Base-by-base conservation (phyloP, 192 early-diverging fungal genomes). In the Dimargaris xerosporica region DNA sequence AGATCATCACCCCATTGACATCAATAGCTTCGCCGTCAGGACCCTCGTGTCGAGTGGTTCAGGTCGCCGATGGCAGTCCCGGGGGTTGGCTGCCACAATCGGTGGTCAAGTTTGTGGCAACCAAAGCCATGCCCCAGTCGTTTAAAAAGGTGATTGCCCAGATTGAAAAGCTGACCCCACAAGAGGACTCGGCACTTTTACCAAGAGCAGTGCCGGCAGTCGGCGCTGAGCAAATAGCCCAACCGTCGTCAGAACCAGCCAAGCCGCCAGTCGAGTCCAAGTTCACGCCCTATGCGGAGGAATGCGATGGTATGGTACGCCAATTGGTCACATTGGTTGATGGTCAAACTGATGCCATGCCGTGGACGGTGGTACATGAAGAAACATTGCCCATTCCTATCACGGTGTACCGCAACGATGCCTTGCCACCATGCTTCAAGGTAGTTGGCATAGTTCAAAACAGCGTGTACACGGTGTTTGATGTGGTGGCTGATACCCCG, bases 61-160 rank as follows among this genome's bases (percentile, higher is more conserved):
- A 78, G 64, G 67, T 78, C 9, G 72, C 73, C 12, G 76, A 78
- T 44, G 73, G 72, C 19, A 71, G 73, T 34, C 61, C 74, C 26
- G 73, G 69, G 64, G 76, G 76, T 29, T 74, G 76, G 73, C 69
- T 78, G 26, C 76, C 76, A 0, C 68, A 66, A 34, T 68, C 69
- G 19, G 76, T 78, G 11, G 68, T 78, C 50, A 69, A 70, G 65
- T 78, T 78, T 51, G 66, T 78, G 52, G 75, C 75, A 55, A 74
- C 72, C 1, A 70, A 77, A 65, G 75, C 75, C 0, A 62, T 77
- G 61, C 75, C 75, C 28, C 68, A 66, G 23, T 77, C 75, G 42
- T 69, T 77, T 58, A 65, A 63, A n/a, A 77, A 77, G 63, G 75
- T 73, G 13, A 69, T 67, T 47, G 54, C 46, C 23, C 69, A 70